Percentiles rank a stretch among this genome's conserved stretches.
phyloP scores from a whole-genome alignment of 164 flowering plant species.

The Magnolia kwangsiensis region DNA sequence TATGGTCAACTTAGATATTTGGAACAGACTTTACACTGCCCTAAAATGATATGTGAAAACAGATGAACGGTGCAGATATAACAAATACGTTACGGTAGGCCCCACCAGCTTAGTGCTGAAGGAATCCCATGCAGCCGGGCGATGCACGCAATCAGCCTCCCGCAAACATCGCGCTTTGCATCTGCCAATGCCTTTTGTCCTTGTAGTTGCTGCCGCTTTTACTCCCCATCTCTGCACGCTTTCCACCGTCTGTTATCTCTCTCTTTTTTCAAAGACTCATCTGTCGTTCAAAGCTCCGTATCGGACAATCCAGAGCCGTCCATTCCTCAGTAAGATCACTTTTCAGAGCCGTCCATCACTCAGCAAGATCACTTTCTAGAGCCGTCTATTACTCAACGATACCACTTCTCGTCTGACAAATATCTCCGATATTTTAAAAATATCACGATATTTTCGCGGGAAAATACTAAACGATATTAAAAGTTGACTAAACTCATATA shows the following conservation, averaged over 20 bases:
- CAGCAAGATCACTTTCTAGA: not conserved
- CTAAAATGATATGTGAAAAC: not conserved
- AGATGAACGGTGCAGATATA: not conserved
- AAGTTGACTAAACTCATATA: too few species aligned
- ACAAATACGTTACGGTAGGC: too few species aligned
- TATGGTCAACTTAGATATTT: too few species aligned
- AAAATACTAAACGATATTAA: too few species aligned
- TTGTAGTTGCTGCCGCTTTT: constrained; percentile 1
- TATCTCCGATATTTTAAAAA: too few species aligned
- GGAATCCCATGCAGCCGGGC: too few species aligned
- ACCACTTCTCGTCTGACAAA: not conserved
- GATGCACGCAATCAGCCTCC: too few species aligned
- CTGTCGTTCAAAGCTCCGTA: constrained; percentile 4
- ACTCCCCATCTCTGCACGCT: constrained; percentile 2
- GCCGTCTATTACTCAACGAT: not conserved
- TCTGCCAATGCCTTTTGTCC: constrained; percentile 16
- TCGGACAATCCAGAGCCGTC: constrained; percentile 4
- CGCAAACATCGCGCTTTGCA: constrained; percentile 5
- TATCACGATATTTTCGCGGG: too few species aligned
- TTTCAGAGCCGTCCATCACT: not conserved
- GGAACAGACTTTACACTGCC: too few species aligned
- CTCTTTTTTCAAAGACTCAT: not conserved
- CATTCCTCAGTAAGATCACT: not conserved
- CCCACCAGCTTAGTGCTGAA: too few species aligned
- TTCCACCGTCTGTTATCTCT: constrained; percentile 8